Evolutionary conservation across 2,329 filamentous ascomycete genomes (phyloP).

Genomic region (Zelopaecilomyces penicillatus): DNA sequence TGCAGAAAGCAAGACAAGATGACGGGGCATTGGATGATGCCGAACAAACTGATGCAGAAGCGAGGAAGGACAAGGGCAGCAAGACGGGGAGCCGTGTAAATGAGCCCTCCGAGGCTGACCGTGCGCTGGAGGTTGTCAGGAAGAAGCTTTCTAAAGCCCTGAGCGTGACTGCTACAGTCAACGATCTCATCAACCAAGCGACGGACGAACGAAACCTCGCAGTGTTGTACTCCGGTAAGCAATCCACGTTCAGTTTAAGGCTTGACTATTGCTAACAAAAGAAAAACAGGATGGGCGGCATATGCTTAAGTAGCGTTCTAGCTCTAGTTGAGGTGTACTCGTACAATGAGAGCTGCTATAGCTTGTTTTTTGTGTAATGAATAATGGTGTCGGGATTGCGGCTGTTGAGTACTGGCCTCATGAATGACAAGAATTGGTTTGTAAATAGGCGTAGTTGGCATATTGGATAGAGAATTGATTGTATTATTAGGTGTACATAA

Average conservation of each 20-base stretch:
- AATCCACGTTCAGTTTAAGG: slow-evolving; percentile 16
- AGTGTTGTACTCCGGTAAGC: slow-evolving; percentile 69
- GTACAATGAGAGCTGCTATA: no score
- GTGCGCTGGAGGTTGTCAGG: slow-evolving; percentile 83
- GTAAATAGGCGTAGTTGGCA: no score
- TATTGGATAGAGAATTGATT: no score
- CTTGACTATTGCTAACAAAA: neutral
- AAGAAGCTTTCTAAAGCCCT: slow-evolving; percentile 94
- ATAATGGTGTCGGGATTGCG: no score
- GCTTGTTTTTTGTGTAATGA: no score
- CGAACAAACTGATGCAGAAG: slow-evolving; percentile 32
- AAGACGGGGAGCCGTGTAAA: slow-evolving; percentile 34
- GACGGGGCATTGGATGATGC: slow-evolving; percentile 28
- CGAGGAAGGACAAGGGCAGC: slow-evolving; percentile 30
- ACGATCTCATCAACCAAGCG: slow-evolving; percentile 92
- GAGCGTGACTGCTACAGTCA: slow-evolving; percentile 91
- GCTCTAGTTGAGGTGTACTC: no score
- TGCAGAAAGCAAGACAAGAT: slow-evolving; percentile 53
- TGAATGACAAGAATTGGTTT: no score
- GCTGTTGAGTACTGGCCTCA: no score
- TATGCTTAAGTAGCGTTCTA: slow-evolving; percentile 27
- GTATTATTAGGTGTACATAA: no score
- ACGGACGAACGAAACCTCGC: slow-evolving; percentile 89
- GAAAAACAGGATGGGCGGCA: slow-evolving; percentile 34
- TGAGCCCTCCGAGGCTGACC: slow-evolving; percentile 68